Percentiles rank a stretch among this genome's conserved stretches.
These are phyloP conservation scores for Cytospora chrysosperma DNA, from an alignment of 2,329 filamentous ascomycete species.

Conservation along the genomic window DNA sequence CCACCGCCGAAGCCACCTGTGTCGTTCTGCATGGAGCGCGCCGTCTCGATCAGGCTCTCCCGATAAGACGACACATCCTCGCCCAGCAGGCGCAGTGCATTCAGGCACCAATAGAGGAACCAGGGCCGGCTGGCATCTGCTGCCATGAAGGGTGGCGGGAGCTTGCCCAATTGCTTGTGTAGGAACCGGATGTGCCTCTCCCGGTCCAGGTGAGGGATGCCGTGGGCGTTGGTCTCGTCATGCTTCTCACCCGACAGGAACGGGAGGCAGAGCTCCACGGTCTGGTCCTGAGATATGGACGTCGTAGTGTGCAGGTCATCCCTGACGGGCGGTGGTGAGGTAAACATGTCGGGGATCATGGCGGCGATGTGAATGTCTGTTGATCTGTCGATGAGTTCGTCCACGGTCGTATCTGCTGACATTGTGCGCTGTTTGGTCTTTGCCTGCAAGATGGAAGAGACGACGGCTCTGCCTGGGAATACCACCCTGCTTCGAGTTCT, in stretches of 20 bases:
- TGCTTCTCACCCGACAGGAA: constrained; percentile 59
- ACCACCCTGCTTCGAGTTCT: constrained; percentile 23
- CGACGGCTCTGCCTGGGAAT: constrained; percentile 23
- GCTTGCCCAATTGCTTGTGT: constrained; percentile 53
- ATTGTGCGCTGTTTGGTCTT: constrained; percentile 11
- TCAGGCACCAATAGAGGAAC: constrained; percentile 91
- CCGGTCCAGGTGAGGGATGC: constrained; percentile 72
- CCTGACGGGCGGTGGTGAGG: constrained; percentile 56
- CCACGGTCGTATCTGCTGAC: neutral
- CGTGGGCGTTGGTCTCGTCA: constrained; percentile 62
- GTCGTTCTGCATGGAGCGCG: constrained; percentile 77
- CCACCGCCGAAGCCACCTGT: constrained; percentile 89
- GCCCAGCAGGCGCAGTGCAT: constrained; percentile 72
- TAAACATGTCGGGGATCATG: constrained; percentile 58
- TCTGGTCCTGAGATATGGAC: constrained; percentile 66
- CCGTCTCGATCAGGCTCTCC: constrained; percentile 69
- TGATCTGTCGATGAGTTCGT: constrained; percentile 28
- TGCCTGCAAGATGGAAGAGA: constrained; percentile 22
- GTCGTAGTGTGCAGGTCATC: constrained; percentile 68
- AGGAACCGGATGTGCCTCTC: constrained; percentile 62
- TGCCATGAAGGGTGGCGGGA: constrained; percentile 68
- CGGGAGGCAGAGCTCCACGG: constrained; percentile 66
- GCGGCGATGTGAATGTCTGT: constrained; percentile 5
- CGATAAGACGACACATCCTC: constrained; percentile 70
- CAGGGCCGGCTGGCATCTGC: constrained; percentile 89